Base-by-base conservation (phyloP, 306 rosid genomes). In the Quercus robur region DNA sequence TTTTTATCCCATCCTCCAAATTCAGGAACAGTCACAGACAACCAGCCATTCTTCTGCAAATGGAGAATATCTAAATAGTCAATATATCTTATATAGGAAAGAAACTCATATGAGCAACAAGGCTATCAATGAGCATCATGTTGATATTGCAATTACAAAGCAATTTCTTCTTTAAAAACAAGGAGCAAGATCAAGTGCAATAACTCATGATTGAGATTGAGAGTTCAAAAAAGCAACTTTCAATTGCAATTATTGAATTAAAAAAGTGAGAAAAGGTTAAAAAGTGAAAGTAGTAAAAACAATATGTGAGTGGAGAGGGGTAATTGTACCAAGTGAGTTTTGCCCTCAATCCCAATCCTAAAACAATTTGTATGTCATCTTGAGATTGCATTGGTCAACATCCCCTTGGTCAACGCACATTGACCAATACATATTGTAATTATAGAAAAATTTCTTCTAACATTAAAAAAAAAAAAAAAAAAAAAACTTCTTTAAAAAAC, bases 1-100 rank as follows among this genome's bases (percentile, higher is more conserved):
- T 85, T 89, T 1, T 89, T 75, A 38, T 92, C 94, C 98, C 98
- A 94, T 58, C 85, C 98, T 81, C 97, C 98, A 80, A 94, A 94
- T 35, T 89, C 88, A 57, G 98, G 98, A 73, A 94, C 97, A 41
- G 98, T 82, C 85, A 81, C 97, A 41, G 98, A 83, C 85, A 81
- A 87, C 89, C 91, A 30, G n/a, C 38, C 59, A 70, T 85, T 85
- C 28, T 59, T 85, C 98, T 94, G 83, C 75, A 82, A 14, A 67
- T 31, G 62, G 9, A 25, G 31, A 4, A 54, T 15, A 73, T 57
- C 41, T 56, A 23, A 71, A 6, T 57, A 18, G 52, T 78, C 5
- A 78, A 19, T 30, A 63, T 26, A 17, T 51, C 25, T 15, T n/a
- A 25, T 30, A 13, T 6, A 30, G 31, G 44, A 64, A 64, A 64